Conservation (phyloP, 805 yeast genomes). For the Lachancea mirantina region DNA sequence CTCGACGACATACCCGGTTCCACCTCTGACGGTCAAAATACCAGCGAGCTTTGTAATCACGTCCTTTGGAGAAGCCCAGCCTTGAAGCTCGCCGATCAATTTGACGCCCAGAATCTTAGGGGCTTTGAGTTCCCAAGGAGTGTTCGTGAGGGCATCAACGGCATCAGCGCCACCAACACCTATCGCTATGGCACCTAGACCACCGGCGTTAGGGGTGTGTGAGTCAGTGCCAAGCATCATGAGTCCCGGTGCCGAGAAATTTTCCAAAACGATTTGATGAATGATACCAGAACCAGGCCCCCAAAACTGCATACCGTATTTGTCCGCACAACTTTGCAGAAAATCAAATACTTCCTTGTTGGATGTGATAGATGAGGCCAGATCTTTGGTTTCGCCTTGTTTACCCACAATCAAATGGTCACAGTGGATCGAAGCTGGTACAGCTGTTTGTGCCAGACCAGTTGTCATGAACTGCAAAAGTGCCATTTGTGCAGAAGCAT, state of each 20-base stretch:
- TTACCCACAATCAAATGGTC: constrained; percentile 97
- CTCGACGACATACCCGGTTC: constrained; percentile 94
- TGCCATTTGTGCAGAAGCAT: constrained; percentile 99
- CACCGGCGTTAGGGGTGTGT: constrained; percentile 99
- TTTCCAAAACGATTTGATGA: constrained; percentile 95
- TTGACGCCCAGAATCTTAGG: constrained; percentile 93
- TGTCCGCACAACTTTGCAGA: constrained; percentile 84
- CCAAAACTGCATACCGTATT: constrained; percentile 97
- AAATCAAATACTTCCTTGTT: constrained; percentile 96
- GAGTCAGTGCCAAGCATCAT: constrained; percentile 98
- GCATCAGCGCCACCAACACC: constrained; percentile 99
- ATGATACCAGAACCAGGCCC: constrained; percentile 99
- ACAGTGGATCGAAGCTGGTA: constrained; percentile 95
- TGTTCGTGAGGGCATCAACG: constrained; percentile 92
- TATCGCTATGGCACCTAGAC: constrained; percentile 95
- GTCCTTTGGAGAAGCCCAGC: constrained; percentile 98
- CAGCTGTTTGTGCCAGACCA: constrained; percentile 77
- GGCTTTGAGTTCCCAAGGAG: constrained; percentile 98
- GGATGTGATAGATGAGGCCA: constrained; percentile 69
- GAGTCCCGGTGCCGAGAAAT: constrained; percentile 93
- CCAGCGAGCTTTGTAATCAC: constrained; percentile 92
- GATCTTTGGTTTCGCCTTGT: constrained; percentile 81
- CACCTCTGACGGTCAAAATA: constrained; percentile 89
- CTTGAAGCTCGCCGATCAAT: constrained; percentile 78
- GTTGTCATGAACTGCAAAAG: constrained; percentile 96